Evolutionary conservation across 345 rosid species (phyloP).

Genomic region (Chamaenerion angustifolium): DNA sequence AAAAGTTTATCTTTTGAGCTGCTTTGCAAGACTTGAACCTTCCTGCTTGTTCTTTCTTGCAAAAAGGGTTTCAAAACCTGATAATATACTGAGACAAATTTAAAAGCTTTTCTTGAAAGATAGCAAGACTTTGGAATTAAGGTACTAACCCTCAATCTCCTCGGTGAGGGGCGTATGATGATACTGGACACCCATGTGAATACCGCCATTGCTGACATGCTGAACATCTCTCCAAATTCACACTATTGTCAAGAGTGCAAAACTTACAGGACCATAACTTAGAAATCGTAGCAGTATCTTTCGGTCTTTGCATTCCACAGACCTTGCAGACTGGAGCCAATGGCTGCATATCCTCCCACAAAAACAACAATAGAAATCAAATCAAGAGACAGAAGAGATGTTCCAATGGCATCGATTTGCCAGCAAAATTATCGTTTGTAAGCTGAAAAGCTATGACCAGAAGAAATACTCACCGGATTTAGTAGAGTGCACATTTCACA

Average conservation of each 20-base stretch:
- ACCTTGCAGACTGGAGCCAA: constrained; percentile 52
- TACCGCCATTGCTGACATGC: constrained; percentile 87
- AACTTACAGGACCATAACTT: constrained; percentile 63
- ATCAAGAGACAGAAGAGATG: not conserved
- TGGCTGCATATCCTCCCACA: constrained; percentile 25
- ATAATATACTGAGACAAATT: no score
- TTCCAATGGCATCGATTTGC: no score
- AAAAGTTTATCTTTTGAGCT: no score
- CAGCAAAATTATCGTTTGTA: not conserved
- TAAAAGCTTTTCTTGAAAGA: no score
- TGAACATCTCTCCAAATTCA: constrained; percentile 48
- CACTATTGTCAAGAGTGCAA: constrained; percentile 56
- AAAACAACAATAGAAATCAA: not conserved
- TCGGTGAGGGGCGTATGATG: constrained; percentile 36
- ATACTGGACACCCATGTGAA: constrained; percentile 54
- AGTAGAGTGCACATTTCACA: constrained; percentile 64
- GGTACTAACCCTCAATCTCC: constrained; percentile 35
- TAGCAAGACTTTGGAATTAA: not conserved
- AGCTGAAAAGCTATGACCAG: not conserved
- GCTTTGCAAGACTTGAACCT: constrained; percentile 81
- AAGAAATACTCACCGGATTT: constrained; percentile 51
- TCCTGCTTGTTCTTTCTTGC: constrained; percentile 88
- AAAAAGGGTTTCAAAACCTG: constrained; percentile 80
- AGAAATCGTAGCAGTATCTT: constrained; percentile 25
- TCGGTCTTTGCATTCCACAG: constrained; percentile 43